phyloP scores from a whole-genome alignment of 306 rosid genomes.

The Herpetospermum pedunculosum region DNA sequence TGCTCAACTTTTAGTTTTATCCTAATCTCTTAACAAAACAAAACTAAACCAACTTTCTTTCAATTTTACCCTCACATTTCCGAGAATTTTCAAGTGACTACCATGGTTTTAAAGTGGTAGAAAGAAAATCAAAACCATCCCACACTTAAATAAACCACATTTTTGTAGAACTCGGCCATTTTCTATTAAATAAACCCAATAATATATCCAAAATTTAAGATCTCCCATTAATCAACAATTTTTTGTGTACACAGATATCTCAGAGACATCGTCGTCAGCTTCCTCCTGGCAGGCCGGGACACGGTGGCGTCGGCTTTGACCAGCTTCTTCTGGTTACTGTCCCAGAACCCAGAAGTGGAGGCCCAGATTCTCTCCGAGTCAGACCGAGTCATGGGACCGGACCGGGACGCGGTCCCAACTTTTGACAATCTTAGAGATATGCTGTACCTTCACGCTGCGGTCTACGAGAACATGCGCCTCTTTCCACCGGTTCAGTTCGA shows the following conservation, averaged over 20 bases:
- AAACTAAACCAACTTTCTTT: too few relatives aligned
- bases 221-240: neutral
- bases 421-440: constrained; percentile 35
- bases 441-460: constrained; percentile 60
- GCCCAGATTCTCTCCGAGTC: constrained; percentile 34
- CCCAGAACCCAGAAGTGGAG: constrained; percentile 35
- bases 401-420: constrained; percentile 3
- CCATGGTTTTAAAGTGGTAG: too few relatives aligned
- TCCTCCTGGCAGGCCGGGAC: constrained; percentile 80
- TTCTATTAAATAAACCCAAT: neutral
- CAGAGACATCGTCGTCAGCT: constrained; percentile 71
- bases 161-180: neutral
- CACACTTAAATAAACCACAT: too few relatives aligned
- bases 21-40: too few relatives aligned
- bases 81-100: too few relatives aligned
- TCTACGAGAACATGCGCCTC: constrained; percentile 71
- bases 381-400: constrained; percentile 32
- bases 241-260: constrained; percentile 13
- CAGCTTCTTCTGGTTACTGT: constrained; percentile 42
- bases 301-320: constrained; percentile 61
- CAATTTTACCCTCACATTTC: too few relatives aligned
- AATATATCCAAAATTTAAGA: neutral
- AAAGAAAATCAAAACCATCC: too few relatives aligned
- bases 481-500: constrained; percentile 86
- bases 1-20: too few relatives aligned